Percentiles rank a stretch among this genome's conserved stretches.
These are phyloP conservation scores for Trichophyton simii DNA, from an alignment of 2,329 filamentous ascomycete species.

Conservation along the genomic window DNA sequence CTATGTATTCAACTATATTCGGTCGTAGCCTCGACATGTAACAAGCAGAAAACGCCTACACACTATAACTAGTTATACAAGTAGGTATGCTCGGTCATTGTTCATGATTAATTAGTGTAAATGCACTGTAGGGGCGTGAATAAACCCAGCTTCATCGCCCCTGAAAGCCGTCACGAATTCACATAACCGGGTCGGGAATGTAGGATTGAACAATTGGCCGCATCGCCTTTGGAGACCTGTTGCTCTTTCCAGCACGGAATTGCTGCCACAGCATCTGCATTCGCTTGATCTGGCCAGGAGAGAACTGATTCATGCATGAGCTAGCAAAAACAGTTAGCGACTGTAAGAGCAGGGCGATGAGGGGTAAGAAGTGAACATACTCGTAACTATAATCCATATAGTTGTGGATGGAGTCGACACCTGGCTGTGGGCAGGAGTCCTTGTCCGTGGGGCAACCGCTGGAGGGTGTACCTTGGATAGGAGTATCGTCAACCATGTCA, in stretches of 20 bases:
- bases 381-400: conserved; percentile 24
- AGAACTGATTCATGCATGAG: conserved; percentile 19
- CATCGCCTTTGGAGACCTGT: neutral
- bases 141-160: neutral
- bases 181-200: too few species aligned
- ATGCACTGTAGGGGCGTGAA: neutral
- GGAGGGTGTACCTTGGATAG: conserved; percentile 15
- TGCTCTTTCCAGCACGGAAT: conserved; percentile 14
- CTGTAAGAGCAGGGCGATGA: neutral
- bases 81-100: too few species aligned
- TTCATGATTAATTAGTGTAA: too few species aligned
- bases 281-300: conserved; percentile 16
- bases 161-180: neutral
- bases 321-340: conserved; percentile 8
- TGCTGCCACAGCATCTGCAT: conserved; percentile 18
- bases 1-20: too few species aligned
- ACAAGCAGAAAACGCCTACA: too few species aligned
- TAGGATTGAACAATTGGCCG: too few species aligned
- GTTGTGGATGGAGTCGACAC: conserved; percentile 23
- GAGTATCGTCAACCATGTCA: conserved; percentile 21
- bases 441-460: conserved; percentile 18
- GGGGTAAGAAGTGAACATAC: conserved; percentile 7
- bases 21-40: too few species aligned
- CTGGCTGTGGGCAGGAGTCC: conserved; percentile 20
- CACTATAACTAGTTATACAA: too few species aligned